Evolutionary conservation across 139 green algal species (phyloP), one percentile per base, ranked within the genome.

Genomic region (Edaphochlamys debaryana): DNA sequence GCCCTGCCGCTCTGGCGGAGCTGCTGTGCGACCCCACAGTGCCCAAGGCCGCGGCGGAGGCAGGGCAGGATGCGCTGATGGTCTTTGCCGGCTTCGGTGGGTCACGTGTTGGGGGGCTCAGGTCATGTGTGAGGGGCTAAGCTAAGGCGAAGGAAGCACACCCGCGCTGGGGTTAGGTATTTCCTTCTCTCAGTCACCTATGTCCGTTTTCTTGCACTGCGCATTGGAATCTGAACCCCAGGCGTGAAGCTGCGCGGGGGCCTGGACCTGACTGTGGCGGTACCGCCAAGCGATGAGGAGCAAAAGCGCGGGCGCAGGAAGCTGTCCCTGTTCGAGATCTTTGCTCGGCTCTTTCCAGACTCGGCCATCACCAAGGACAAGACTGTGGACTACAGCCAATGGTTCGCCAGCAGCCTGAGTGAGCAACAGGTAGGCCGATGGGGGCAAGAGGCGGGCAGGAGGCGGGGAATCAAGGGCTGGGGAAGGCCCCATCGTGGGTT

Each of bases 1-100:
- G n/a, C n/a, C n/a, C n/a, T n/a, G n/a, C n/a, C n/a, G n/a, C n/a
- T 13, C 45, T 54, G 11, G 9, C 22, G 56, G 6, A n/a, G 56
- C 36, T 74, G 29, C 45, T 84, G 20, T 45, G n/a, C 23, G 66
- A 77, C 45, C 29, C 48, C 0, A 22, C 15, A 0, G 4, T 67
- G 1, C 38, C 36, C 34, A 84, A 84, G 66, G 78, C 78, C 5
- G 78, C 78, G 19, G 64, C 78, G 48, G 78, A 84, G 78, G 66
- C 30, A 48, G 76, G 78, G 78, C 78, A 84, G 48, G 78, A 84
- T 36, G 78, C 78, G 6, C 52, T 84, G 15, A 84, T 84, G 50
- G 27, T 84, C 36, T 84, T 62, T 37, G 52, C 34, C 1, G 64
- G n/a, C 15, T 67, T 67, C 41, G 77, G 77, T 83, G 56, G n/a